Evolutionary conservation across 352 stramenopile species (phyloP).

Genomic region (Halophytophthora polymorphica): DNA sequence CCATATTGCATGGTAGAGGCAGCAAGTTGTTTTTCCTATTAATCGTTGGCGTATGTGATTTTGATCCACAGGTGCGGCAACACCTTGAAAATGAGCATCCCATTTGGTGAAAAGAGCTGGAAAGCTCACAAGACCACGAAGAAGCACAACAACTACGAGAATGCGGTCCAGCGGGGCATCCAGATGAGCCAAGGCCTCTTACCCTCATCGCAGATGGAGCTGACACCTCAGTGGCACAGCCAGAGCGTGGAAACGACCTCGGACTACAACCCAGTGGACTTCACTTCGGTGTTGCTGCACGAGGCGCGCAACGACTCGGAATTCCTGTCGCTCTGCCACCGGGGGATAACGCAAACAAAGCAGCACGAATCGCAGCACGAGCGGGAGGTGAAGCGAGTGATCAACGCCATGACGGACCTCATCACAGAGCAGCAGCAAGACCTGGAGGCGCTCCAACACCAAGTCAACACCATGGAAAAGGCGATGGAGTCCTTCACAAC

Average conservation of each 20-base stretch:
- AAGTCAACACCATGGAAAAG: constrained; percentile 13
- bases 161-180: constrained; percentile 4
- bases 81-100: constrained; percentile 31
- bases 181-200: constrained; percentile 19
- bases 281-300: constrained; percentile 1
- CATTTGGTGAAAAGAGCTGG: constrained; percentile 25
- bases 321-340: constrained; percentile 20
- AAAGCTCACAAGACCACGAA: constrained; percentile 25
- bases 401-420: constrained; percentile 40
- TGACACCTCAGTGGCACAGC: too few relatives aligned
- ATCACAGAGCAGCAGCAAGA: constrained; percentile 47
- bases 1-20: neutral
- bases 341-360: constrained; percentile 22
- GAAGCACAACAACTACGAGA: constrained; percentile 12
- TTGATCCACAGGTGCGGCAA: constrained; percentile 28
- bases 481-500: constrained; percentile 21
- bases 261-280: neutral
- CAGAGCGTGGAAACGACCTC: constrained; percentile 4
- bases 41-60: neutral
- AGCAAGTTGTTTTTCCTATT: neutral
- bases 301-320: constrained; percentile 16
- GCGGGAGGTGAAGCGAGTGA: constrained; percentile 34
- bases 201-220: constrained; percentile 22
- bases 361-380: constrained; percentile 20
- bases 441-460: constrained; percentile 14